Conservation (phyloP, 345 rosid species). For the Euphorbia lathyris region DNA sequence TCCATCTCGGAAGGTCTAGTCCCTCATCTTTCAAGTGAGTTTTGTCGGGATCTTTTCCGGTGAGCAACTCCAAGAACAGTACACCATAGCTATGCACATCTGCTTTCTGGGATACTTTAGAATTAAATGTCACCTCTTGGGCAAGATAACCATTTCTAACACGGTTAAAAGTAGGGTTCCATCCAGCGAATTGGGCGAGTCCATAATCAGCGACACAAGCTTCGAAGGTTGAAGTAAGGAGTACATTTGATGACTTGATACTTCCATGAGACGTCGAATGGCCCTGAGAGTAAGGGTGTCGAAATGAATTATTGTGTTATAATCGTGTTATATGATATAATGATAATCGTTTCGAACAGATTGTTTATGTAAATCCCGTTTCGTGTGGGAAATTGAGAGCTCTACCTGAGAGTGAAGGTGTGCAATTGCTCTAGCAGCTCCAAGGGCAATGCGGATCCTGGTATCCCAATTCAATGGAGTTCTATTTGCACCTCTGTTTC, state of each 20-base stretch:
- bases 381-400: no score
- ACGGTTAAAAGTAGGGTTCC: neutral
- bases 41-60: slow-evolving; percentile 42
- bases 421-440: neutral
- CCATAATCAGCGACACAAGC: neutral
- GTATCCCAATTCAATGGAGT: slow-evolving; percentile 20
- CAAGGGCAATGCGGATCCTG: neutral
- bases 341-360: no score
- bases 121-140: neutral
- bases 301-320: no score
- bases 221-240: neutral
- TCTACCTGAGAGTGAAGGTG: slow-evolving; percentile 4
- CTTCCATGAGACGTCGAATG: neutral
- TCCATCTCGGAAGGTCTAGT: slow-evolving; percentile 41
- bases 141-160: neutral
- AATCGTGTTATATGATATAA: no score
- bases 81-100: slow-evolving; percentile 41
- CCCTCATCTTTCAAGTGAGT: slow-evolving; percentile 39
- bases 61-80: slow-evolving; percentile 26
- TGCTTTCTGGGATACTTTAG: slow-evolving; percentile 43
- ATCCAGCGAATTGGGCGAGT: neutral
- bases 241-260: neutral
- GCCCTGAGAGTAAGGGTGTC: neutral
- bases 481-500: slow-evolving; percentile 12
- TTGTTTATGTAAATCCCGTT: no score